Evolutionary conservation across 2,329 filamentous ascomycete genomes (phyloP).

Genomic region (Fusarium kyushuense): DNA sequence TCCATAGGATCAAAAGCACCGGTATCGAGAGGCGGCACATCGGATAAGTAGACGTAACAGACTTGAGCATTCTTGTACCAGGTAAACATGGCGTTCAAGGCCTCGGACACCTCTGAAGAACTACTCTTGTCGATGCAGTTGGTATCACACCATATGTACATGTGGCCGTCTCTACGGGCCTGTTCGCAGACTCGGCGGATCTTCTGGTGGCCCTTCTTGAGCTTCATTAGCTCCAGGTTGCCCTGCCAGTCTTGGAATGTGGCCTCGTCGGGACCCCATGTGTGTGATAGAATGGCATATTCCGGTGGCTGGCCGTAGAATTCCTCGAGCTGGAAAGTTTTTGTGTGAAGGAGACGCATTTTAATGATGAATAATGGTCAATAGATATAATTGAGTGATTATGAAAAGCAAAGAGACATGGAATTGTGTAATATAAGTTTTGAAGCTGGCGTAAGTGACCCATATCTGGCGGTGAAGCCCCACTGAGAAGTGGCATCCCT

Average conservation of each 20-base stretch:
- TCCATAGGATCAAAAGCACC: constrained; percentile 22
- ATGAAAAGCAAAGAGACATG: background rate
- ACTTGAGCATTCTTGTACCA: constrained; percentile 30
- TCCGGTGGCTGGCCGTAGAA: constrained; percentile 45
- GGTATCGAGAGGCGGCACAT: constrained; percentile 7
- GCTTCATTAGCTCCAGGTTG: constrained; percentile 30
- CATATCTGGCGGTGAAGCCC: constrained; percentile 32
- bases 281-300: constrained; percentile 52
- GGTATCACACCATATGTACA: constrained; percentile 31
- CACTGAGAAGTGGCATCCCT: constrained; percentile 25
- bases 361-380: background rate
- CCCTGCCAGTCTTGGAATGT: constrained; percentile 40
- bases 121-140: constrained; percentile 37
- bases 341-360: constrained; percentile 47
- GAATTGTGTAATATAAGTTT: constrained; percentile 7
- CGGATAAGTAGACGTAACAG: constrained; percentile 15
- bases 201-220: constrained; percentile 28
- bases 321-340: constrained; percentile 39
- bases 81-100: constrained; percentile 23
- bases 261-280: constrained; percentile 49
- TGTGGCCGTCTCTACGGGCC: constrained; percentile 27
- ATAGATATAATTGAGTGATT: background rate
- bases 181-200: constrained; percentile 27
- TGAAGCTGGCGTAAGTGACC: background rate
- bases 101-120: constrained; percentile 29